These are phyloP conservation scores for Micractinium sp. DNA, from an alignment of 139 green algal genomes.

Conservation along the genomic window DNA sequence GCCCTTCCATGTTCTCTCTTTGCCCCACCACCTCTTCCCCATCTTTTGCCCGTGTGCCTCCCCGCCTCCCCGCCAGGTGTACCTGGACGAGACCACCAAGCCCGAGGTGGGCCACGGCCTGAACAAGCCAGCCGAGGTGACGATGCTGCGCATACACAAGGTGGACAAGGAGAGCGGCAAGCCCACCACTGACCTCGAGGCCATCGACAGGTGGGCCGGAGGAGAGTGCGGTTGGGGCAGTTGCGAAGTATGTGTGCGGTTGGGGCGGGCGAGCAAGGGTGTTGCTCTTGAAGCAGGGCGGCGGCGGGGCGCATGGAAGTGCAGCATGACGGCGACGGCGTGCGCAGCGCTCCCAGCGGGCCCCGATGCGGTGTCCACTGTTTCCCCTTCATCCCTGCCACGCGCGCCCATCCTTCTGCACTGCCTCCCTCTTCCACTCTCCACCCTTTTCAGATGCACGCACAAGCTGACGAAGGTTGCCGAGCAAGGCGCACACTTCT, in stretches of 20 bases:
- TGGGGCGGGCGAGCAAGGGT: too few relatives aligned
- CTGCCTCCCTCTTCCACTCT: not conserved
- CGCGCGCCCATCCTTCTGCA: too few relatives aligned
- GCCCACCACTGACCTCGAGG: slow-evolving; percentile 52
- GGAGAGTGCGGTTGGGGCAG: not conserved
- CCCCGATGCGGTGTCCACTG: too few relatives aligned
- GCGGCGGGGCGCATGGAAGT: too few relatives aligned
- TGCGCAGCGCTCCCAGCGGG: too few relatives aligned
- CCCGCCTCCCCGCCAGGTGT: slow-evolving; percentile 57
- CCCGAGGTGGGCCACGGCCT: slow-evolving; percentile 81
- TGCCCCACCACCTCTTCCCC: not conserved
- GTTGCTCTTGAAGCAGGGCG: not conserved
- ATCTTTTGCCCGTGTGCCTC: not conserved
- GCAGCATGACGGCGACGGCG: too few relatives aligned
- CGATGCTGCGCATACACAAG: slow-evolving; percentile 66
- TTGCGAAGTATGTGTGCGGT: not conserved
- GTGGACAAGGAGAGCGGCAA: slow-evolving; percentile 67
- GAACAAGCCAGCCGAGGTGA: slow-evolving; percentile 84
- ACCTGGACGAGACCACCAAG: slow-evolving; percentile 73
- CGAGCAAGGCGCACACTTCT: too few relatives aligned
- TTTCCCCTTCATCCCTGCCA: too few relatives aligned
- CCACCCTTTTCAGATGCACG: too few relatives aligned
- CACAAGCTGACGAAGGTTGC: too few relatives aligned
- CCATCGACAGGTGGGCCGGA: slow-evolving; percentile 51
- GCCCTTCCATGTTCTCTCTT: not conserved